phyloP scores from a whole-genome alignment of 2,329 filamentous ascomycete species.

The Triangularia setosa region DNA sequence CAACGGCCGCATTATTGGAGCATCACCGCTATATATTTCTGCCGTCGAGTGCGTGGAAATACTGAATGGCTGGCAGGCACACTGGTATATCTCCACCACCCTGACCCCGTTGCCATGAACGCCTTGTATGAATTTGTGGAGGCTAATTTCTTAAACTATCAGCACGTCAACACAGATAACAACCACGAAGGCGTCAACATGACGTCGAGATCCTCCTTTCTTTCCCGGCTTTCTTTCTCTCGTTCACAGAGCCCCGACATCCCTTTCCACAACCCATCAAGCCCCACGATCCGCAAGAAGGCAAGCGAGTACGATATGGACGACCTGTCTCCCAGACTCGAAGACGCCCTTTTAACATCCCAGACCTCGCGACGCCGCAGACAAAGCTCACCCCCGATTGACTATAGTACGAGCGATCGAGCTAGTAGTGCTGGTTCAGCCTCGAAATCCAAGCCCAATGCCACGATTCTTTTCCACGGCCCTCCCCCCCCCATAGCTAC shows the following conservation, averaged over 20 bases:
- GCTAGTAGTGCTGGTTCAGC: conserved; percentile 31
- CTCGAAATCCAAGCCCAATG: conserved; percentile 29
- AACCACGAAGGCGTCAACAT: conserved; percentile 14
- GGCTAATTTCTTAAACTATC: neutral
- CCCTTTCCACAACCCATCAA: conserved; percentile 27
- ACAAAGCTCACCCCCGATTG: conserved; percentile 17
- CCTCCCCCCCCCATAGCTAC: conserved; percentile 49
- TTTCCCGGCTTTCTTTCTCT: conserved; percentile 30
- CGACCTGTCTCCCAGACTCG: conserved; percentile 32
- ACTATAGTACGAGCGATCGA: conserved; percentile 17
- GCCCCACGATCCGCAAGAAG: conserved; percentile 28
- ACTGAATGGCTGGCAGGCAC: neutral
- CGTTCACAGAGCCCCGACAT: conserved; percentile 27
- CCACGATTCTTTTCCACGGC: conserved; percentile 41
- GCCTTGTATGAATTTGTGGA: neutral
- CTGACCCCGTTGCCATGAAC: neutral
- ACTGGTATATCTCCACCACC: neutral
- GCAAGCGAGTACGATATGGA: conserved; percentile 34
- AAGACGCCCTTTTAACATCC: conserved; percentile 23
- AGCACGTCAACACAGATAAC: neutral
- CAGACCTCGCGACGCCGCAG: conserved; percentile 17
- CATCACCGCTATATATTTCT: neutral
- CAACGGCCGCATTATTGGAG: neutral
- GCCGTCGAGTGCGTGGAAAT: neutral
- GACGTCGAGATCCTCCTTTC: conserved; percentile 29